Evolutionary conservation across 1,139 yeast genomes (phyloP), one percentile per base, ranked within the genome.

Genomic region (Suhomyces coccinellae): DNA sequence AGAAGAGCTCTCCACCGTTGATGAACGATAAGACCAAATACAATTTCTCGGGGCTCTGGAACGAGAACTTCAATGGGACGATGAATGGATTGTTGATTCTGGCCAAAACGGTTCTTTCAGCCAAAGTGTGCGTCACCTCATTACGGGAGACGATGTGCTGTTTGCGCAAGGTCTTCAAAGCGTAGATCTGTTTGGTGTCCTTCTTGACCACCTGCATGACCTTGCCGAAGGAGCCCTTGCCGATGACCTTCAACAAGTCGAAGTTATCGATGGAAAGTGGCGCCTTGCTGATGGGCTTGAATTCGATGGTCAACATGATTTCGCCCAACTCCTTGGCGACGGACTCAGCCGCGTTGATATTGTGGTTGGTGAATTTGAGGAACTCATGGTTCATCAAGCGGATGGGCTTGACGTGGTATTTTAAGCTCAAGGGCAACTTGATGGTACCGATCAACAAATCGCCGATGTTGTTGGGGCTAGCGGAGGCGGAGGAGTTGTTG

Each of bases 171-270:
- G 97, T 90, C 63, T 93, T 93, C 62, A 93, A 73, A 3, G 99
- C 99, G 65, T 93, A 93, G 32, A 93, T 85, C 62, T 91, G 95
- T 53, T 86, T 86, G 10, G 99, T 93, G 66, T 93, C 98, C 56
- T 87, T 87, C 69, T 93, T 93, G 48, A 90, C 83, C 37, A 93
- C 99, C 67, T 93, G 99, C 98, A 93, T 93, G 46, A 93, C 99
- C 66, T 95, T 93, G 44, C 99, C 99, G 66, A 93, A 95, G 2
- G 97, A 89, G 3, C 99, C 99, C 64, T 93, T 93, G 38, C 99
- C 99, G 47, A 93, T 89, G 16, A 93, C 99, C 66, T 93, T 93
- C 56, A 93, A 76, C 46, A 95, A 71, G 57, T 91, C 97, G 65
- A 93, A 93, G 61, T 93, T 97, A 45, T 90, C 96, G 54, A 93